phyloP scores from a whole-genome alignment of 1,284 basidiomycete species.

The Xerocomus nothofagi region DNA sequence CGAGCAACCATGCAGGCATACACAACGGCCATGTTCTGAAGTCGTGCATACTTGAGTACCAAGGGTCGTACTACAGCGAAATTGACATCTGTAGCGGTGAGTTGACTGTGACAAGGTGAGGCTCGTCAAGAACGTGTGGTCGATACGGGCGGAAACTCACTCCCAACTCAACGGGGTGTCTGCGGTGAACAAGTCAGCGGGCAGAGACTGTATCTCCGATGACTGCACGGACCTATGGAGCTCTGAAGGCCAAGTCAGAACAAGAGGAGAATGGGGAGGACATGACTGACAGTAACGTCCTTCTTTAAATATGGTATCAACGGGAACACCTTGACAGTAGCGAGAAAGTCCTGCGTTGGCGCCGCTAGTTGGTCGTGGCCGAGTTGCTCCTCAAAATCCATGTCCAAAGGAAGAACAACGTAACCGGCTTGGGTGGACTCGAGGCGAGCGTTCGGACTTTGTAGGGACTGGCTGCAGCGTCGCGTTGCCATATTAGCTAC shows the following conservation, averaged over 20 bases:
- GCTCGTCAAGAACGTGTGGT: background rate
- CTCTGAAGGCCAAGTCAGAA: conserved; percentile 18
- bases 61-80: conserved; percentile 81
- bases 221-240: conserved; percentile 28
- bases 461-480: too few relatives aligned
- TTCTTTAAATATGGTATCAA: conserved; percentile 68
- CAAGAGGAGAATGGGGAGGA: background rate
- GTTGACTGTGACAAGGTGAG: conserved; percentile 50
- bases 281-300: conserved; percentile 60
- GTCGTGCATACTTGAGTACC: conserved; percentile 74
- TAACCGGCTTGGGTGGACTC: background rate
- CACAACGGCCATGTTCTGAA: conserved; percentile 70
- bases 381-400: conserved; percentile 53
- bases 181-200: conserved; percentile 32
- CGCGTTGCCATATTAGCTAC: conserved; percentile 22
- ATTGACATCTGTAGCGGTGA: conserved; percentile 82
- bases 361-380: conserved; percentile 41
- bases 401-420: conserved; percentile 24
- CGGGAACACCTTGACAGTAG: conserved; percentile 71
- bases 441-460: background rate
- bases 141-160: conserved; percentile 43
- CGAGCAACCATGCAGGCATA: conserved; percentile 74
- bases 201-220: background rate
- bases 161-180: conserved; percentile 84
- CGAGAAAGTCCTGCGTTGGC: conserved; percentile 54